Evolutionary conservation across 1,284 basidiomycete genomes (phyloP).

Genomic region (Boletus hoseneyae): DNA sequence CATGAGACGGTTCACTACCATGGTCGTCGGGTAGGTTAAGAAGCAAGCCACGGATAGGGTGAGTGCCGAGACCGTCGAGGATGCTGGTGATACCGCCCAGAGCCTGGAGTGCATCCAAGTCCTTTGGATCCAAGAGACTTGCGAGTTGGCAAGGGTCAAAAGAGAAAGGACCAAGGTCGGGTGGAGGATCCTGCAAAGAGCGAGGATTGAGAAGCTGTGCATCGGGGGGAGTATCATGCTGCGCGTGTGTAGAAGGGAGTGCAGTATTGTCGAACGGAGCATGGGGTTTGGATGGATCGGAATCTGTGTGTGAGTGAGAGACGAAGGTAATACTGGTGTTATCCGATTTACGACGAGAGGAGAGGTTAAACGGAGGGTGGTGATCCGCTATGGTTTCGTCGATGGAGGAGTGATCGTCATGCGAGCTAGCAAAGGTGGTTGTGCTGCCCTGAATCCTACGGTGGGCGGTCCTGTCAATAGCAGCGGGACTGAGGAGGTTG

Average conservation of each 20-base stretch:
- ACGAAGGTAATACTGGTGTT: constrained; percentile 36
- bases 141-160: constrained; percentile 79
- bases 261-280: constrained; percentile 2
- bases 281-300: constrained; percentile 24
- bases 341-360: constrained; percentile 36
- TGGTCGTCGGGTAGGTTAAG: not conserved
- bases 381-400: constrained; percentile 37
- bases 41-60: constrained; percentile 54
- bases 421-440: constrained; percentile 37
- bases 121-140: constrained; percentile 88
- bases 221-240: not conserved
- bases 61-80: constrained; percentile 73
- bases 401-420: constrained; percentile 32
- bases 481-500: constrained; percentile 46
- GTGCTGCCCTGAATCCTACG: constrained; percentile 45
- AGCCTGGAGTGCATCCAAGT: constrained; percentile 58
- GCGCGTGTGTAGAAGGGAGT: constrained; percentile 1
- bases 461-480: constrained; percentile 35
- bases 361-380: constrained; percentile 8
- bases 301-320: constrained; percentile 39
- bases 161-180: constrained; percentile 68
- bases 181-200: constrained; percentile 53
- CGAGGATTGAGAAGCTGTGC: constrained; percentile 28
- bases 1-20: constrained; percentile 15
- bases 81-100: constrained; percentile 77